Conservation (phyloP, 306 rosid species). For the Vigna angularis region DNA sequence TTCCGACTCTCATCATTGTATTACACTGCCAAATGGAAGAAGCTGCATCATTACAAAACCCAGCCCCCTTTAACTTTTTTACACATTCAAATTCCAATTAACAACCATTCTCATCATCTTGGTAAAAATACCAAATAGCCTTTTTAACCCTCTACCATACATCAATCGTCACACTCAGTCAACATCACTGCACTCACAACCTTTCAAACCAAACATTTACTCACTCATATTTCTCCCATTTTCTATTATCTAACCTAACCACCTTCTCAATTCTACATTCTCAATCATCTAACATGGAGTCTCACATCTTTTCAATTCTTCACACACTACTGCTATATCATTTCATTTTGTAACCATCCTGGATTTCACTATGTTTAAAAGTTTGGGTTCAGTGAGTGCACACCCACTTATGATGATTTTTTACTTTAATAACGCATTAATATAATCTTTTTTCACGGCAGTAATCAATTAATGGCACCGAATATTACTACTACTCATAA, state of each 20-base stretch:
- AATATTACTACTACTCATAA: slow-evolving; percentile 14
- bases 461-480: slow-evolving; percentile 37
- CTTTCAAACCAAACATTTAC: background rate
- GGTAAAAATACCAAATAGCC: background rate
- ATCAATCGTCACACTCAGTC: slow-evolving; percentile 31
- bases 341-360: background rate
- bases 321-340: too few species aligned
- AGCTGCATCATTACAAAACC: slow-evolving; percentile 41
- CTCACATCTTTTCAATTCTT: too few species aligned
- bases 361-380: background rate
- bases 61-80: slow-evolving; percentile 34
- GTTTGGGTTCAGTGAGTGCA: background rate
- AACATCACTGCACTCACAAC: slow-evolving; percentile 33
- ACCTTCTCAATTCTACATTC: too few species aligned
- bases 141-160: background rate
- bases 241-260: too few species aligned
- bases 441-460: background rate
- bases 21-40: slow-evolving; percentile 37
- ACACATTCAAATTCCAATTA: background rate
- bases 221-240: too few species aligned
- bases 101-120: slow-evolving; percentile 12
- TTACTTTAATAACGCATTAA: slow-evolving; percentile 4
- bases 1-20: slow-evolving; percentile 45
- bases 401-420: slow-evolving; percentile 20
- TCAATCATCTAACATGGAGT: too few species aligned